phyloP scores from a whole-genome alignment of 768 basidiomycete species.

The Termitomyces sp. region DNA sequence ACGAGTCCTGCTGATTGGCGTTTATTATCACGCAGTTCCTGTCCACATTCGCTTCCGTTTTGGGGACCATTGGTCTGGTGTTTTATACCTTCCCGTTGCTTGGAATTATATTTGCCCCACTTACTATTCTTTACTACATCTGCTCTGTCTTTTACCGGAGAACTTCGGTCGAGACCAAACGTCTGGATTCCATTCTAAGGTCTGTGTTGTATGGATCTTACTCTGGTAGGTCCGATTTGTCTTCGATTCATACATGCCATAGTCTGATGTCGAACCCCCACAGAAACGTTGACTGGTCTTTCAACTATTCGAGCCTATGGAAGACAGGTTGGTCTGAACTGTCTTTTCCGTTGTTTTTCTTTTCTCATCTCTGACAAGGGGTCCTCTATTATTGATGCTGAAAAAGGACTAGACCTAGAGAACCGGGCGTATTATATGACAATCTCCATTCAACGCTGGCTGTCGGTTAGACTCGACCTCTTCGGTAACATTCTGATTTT shows the following conservation, averaged over 20 bases:
- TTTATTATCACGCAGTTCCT: constrained; percentile 27
- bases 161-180: constrained; percentile 60
- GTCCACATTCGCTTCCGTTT: constrained; percentile 34
- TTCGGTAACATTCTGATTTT: constrained; percentile 65
- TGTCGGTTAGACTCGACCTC: constrained; percentile 58
- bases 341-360: neutral
- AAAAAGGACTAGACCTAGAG: constrained; percentile 51
- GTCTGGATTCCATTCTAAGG: constrained; percentile 57
- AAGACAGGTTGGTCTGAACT: constrained; percentile 34
- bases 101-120: constrained; percentile 56
- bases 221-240: constrained; percentile 35
- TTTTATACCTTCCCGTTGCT: constrained; percentile 67
- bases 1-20: neutral
- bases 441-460: constrained; percentile 61
- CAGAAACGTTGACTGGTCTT: constrained; percentile 60
- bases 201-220: constrained; percentile 55
- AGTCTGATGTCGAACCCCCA: neutral
- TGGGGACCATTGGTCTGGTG: constrained; percentile 54
- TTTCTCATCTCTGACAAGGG: constrained; percentile 20
- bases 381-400: constrained; percentile 46
- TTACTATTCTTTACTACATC: constrained; percentile 47
- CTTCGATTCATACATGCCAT: neutral
- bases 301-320: constrained; percentile 60
- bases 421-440: constrained; percentile 64
- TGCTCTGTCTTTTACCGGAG: constrained; percentile 54